Conservation (phyloP, 768 basidiomycete genomes). For the Boletus sensibilis region DNA sequence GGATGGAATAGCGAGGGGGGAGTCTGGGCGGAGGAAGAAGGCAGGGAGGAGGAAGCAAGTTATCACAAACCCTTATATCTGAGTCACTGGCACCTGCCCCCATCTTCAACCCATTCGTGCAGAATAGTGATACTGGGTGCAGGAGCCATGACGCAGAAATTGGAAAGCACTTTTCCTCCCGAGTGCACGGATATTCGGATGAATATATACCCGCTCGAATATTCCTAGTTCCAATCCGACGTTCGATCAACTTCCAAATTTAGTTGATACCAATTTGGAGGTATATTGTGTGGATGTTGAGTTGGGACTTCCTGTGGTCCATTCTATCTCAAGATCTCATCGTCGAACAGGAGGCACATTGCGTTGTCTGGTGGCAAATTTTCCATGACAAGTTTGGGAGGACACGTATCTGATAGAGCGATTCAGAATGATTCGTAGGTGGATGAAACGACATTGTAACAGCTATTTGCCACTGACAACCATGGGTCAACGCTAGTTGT, state of each 20-base stretch:
- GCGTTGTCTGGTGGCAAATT: neutral
- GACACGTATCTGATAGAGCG: neutral
- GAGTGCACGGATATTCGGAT: neutral
- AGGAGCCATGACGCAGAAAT: neutral
- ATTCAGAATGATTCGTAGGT: neutral
- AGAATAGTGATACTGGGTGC: neutral
- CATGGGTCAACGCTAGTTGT: neutral
- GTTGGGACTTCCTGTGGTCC: neutral
- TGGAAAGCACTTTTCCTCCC: neutral
- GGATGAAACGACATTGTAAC: neutral
- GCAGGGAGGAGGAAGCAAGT: neutral
- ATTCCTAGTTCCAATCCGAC: neutral
- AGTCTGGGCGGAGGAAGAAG: no score
- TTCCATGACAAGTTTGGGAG: no score
- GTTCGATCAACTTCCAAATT: neutral
- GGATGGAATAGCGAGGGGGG: neutral
- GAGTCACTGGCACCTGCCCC: neutral
- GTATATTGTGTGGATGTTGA: neutral
- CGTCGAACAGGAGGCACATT: neutral
- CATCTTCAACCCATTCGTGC: neutral
- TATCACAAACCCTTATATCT: slow-evolving; percentile 4
- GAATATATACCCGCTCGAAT: neutral
- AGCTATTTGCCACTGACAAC: neutral
- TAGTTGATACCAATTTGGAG: neutral
- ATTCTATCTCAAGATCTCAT: no score